Base-by-base conservation (phyloP, 1,139 yeast genomes). In the Hansenula sp. region DNA sequence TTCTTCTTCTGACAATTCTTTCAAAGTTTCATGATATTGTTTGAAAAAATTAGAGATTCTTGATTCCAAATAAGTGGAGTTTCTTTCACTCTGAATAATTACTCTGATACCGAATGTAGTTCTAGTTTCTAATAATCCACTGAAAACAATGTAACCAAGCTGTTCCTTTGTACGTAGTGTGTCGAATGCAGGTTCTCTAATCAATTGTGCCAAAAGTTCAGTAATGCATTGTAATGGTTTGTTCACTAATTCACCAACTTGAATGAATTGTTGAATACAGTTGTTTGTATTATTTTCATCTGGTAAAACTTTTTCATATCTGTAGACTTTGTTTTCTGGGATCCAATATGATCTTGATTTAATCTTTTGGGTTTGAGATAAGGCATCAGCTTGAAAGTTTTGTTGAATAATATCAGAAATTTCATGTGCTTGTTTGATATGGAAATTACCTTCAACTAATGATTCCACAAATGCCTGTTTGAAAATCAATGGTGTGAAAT, bases 81-180 rank as follows among this genome's bases (percentile, higher is more conserved):
- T 67, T 60, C 86, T 79, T 63, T 90, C 97, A 47, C 96, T 84
- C 66, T 93, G 99, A 37, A 91, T 74, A 51, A 91, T 67, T n/a
- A 93, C 66, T 54, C 96, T 74, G 52, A 84, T 75, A 13, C 96
- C 95, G 54, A 82, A 72, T 2, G 90, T 77, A 11, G 94, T 84
- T 59, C 95, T 76, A 1, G 88, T 77, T 45, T 75, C 72, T 50
- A 84, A 71, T 30, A 77, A 66, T 1, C 95, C 87, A 33, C 94
- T 82, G 61, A 88, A 89, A 0, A 93, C 99, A 47, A 93, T 90
- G 59, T 87, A 87, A 2, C 96, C 96, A 32, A 87, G 71, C 61
- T 93, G 98, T 64, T 93, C 99, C 56, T 88, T 84, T 4, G 99
- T 93, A 63, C 99, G 76, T 46, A 93, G 73, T 52, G 86, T 88